phyloP scores from a whole-genome alignment of 2,329 filamentous ascomycete genomes.

The Rugonectria rugulosa region DNA sequence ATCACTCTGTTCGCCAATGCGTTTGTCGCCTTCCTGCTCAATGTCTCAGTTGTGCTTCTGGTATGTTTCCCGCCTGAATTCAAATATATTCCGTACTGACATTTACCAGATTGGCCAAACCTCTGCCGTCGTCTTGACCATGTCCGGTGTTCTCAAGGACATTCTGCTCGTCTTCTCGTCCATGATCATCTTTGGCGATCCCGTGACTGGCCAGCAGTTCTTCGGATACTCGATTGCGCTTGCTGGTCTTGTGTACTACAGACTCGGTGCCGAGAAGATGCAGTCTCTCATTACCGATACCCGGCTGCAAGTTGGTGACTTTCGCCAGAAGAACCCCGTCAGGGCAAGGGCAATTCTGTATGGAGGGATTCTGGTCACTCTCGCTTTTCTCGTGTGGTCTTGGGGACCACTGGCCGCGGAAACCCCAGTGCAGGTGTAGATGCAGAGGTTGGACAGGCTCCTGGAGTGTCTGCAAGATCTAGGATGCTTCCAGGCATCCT shows the following conservation, averaged over 20 bases:
- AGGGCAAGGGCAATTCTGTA: not conserved
- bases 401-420: not conserved
- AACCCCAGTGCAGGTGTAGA: not conserved
- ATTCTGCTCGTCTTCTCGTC: slow-evolving; percentile 18
- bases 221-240: slow-evolving; percentile 20
- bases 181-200: slow-evolving; percentile 18
- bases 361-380: not conserved
- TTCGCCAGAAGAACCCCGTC: slow-evolving; percentile 16
- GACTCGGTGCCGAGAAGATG: slow-evolving; percentile 15
- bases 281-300: slow-evolving; percentile 4
- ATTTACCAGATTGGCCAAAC: slow-evolving; percentile 15
- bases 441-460: not conserved
- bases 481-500: too few species aligned
- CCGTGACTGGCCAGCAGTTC: slow-evolving; percentile 18
- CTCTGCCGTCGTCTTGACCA: slow-evolving; percentile 17
- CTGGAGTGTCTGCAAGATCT: not conserved
- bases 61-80: not conserved
- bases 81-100: not conserved
- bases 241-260: slow-evolving; percentile 14
- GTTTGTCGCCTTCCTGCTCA: slow-evolving; percentile 18
- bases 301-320: slow-evolving; percentile 11
- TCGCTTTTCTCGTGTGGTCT: slow-evolving; percentile 1
- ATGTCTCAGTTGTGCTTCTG: slow-evolving; percentile 19
- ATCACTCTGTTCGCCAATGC: slow-evolving; percentile 15
- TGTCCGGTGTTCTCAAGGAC: slow-evolving; percentile 19